Evolutionary conservation across 2,329 filamentous ascomycete species (phyloP).

Genomic region (Cladosporium sp.): DNA sequence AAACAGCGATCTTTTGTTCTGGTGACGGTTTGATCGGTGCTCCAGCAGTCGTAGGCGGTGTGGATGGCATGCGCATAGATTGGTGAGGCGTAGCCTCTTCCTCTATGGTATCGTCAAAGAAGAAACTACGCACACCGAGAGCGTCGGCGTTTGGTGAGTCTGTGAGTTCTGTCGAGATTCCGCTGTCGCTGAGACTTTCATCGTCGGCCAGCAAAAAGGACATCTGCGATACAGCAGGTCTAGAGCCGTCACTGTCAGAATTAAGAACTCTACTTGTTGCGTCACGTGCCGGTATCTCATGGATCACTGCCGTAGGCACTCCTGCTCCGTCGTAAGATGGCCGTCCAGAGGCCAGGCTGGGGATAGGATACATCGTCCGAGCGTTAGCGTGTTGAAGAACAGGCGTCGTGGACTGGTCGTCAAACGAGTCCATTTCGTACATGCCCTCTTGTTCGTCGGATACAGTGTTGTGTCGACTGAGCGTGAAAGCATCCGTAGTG

Average conservation of each 20-base stretch:
- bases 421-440: constrained; percentile 8
- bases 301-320: background rate
- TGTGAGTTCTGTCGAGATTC: constrained; percentile 49
- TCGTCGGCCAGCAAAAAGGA: constrained; percentile 52
- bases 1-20: constrained; percentile 12
- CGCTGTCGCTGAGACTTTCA: constrained; percentile 54
- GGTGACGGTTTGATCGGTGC: constrained; percentile 20
- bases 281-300: background rate
- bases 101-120: constrained; percentile 43
- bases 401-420: constrained; percentile 14
- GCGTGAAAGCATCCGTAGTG: constrained; percentile 15
- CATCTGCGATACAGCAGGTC: constrained; percentile 20
- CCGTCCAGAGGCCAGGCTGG: constrained; percentile 3
- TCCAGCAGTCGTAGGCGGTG: constrained; percentile 39
- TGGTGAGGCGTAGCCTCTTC: constrained; percentile 34
- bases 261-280: background rate
- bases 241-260: constrained; percentile 2
- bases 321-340: constrained; percentile 2
- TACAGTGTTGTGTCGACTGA: background rate
- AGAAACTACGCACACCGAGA: constrained; percentile 43
- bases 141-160: constrained; percentile 38
- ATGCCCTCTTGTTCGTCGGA: background rate
- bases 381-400: constrained; percentile 14
- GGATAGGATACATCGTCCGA: constrained; percentile 17
- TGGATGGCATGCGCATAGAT: constrained; percentile 33